Evolutionary conservation across 305 asterid genomes (phyloP).

Genomic region (Nicotiana rustica): DNA sequence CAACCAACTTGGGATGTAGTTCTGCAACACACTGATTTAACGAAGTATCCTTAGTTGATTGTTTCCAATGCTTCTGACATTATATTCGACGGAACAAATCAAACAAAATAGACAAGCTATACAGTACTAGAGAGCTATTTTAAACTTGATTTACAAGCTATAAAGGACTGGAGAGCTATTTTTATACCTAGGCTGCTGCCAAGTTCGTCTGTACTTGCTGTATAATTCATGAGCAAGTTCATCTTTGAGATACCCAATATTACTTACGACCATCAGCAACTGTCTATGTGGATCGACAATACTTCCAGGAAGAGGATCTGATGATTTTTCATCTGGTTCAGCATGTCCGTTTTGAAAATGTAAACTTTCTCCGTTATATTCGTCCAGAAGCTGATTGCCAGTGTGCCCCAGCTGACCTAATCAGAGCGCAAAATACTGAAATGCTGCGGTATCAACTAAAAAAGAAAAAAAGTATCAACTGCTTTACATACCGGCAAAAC

Average conservation of each 20-base stretch:
- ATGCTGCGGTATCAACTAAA: background rate
- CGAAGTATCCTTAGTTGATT: background rate
- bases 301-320: conserved; percentile 88
- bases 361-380: conserved; percentile 57
- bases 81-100: background rate
- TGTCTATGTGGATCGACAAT: conserved; percentile 77
- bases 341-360: conserved; percentile 73
- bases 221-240: conserved; percentile 84
- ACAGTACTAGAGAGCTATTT: conserved; percentile 21
- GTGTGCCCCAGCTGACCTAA: conserved; percentile 83
- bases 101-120: background rate
- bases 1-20: background rate
- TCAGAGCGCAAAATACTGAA: conserved; percentile 41
- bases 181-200: conserved; percentile 81
- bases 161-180: background rate
- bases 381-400: conserved; percentile 70
- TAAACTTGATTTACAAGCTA: conserved; percentile 27
- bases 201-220: conserved; percentile 70
- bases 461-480: background rate
- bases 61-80: conserved; percentile 1
- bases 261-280: conserved; percentile 94
- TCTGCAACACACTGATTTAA: background rate
- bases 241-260: conserved; percentile 96
- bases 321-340: conserved; percentile 58
- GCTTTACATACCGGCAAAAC: conserved; percentile 77